phyloP scores from a whole-genome alignment of 2,329 filamentous ascomycete species.

The Huntiella omanensis region DNA sequence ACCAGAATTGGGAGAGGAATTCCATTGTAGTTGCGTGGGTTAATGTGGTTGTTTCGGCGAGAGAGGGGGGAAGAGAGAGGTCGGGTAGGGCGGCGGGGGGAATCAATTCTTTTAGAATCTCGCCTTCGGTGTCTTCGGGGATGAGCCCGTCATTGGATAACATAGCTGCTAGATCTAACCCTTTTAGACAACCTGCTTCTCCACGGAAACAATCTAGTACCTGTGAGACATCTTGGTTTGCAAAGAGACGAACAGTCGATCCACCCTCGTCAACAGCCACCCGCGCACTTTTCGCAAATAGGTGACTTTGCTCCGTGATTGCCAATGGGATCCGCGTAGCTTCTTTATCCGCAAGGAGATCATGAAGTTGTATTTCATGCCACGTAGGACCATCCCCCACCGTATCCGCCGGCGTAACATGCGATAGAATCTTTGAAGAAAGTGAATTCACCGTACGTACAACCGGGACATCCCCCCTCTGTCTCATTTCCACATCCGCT shows the following conservation, averaged over 20 bases:
- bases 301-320: slow-evolving; percentile 69
- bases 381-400: slow-evolving; percentile 56
- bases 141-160: too few species aligned
- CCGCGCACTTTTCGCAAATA: slow-evolving; percentile 45
- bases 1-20: slow-evolving; percentile 96
- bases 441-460: slow-evolving; percentile 76
- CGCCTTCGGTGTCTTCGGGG: slow-evolving; percentile 27
- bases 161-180: too few species aligned
- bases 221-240: slow-evolving; percentile 48
- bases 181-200: slow-evolving; percentile 21
- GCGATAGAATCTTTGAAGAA: slow-evolving; percentile 82
- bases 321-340: slow-evolving; percentile 69
- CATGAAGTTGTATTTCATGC: slow-evolving; percentile 55
- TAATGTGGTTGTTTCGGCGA: slow-evolving; percentile 38
- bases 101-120: not conserved
- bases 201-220: slow-evolving; percentile 45
- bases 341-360: slow-evolving; percentile 55
- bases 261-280: slow-evolving; percentile 18
- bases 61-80: slow-evolving; percentile 30
- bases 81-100: slow-evolving; percentile 29
- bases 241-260: slow-evolving; percentile 34
- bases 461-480: slow-evolving; percentile 65
- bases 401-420: slow-evolving; percentile 61
- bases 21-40: slow-evolving; percentile 89
- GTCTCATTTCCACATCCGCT: slow-evolving; percentile 79